Percentiles rank a stretch among this genome's conserved stretches.
Evolutionary conservation across 2,329 filamentous ascomycete species (phyloP).

Genomic region (Fusarium oxysporum): DNA sequence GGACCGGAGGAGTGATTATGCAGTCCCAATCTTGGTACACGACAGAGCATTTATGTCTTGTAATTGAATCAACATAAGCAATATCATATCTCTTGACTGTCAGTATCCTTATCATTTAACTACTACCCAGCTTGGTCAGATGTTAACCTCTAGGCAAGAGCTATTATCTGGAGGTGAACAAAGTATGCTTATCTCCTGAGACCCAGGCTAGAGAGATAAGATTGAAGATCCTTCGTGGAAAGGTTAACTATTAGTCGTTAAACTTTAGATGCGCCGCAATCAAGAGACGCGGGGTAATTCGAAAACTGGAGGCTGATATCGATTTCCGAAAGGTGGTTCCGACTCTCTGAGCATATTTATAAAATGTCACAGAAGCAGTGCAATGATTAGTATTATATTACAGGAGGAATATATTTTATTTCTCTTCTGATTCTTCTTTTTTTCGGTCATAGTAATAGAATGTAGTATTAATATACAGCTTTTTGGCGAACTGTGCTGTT

Average conservation of each 20-base stretch:
- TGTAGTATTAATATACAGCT: fast-evolving
- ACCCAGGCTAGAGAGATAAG: neutral
- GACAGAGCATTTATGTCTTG: neutral
- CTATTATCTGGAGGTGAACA: fast-evolving
- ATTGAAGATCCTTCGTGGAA: neutral
- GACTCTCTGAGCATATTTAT: too few relatives aligned
- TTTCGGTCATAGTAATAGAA: fast-evolving
- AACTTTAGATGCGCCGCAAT: neutral
- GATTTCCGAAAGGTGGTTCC: neutral
- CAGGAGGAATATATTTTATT: fast-evolving
- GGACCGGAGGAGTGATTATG: neutral
- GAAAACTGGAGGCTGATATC: neutral
- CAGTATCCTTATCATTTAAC: neutral
- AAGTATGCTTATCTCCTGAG: neutral
- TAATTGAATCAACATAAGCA: neutral
- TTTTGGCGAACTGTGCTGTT: fast-evolving
- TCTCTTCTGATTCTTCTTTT: fast-evolving
- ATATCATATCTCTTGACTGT: neutral
- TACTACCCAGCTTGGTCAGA: too few relatives aligned
- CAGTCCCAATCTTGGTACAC: neutral
- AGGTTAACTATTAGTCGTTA: neutral
- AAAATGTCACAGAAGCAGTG: neutral
- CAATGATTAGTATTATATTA: fast-evolving
- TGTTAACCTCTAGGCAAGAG: neutral
- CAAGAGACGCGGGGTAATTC: neutral